Percentiles rank a stretch among this genome's conserved stretches.
phyloP scores from a whole-genome alignment of 1,284 basidiomycete species.

The Limonomyces culmigenus region DNA sequence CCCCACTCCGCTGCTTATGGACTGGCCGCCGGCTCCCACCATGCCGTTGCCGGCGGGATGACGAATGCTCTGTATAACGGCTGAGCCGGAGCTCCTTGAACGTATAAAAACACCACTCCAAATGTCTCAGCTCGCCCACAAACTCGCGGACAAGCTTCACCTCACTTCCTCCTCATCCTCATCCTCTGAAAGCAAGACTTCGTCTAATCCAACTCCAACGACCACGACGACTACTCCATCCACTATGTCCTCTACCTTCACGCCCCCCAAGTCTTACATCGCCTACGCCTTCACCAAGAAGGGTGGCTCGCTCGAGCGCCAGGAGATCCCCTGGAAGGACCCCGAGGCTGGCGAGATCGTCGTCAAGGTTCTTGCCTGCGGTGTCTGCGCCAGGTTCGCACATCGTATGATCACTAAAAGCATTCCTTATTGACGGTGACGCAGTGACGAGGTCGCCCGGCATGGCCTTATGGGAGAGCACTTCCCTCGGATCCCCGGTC shows the following conservation, averaged over 20 bases:
- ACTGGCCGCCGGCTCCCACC: no score
- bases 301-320: slow-evolving; percentile 8
- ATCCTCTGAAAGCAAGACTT: slow-evolving; percentile 1
- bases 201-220: slow-evolving; percentile 12
- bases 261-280: slow-evolving; percentile 9
- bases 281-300: slow-evolving; percentile 12
- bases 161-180: background rate
- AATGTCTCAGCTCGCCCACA: no score
- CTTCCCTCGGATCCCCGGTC: slow-evolving; percentile 4
- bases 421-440: background rate
- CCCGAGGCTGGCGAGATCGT: slow-evolving; percentile 11
- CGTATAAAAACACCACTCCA: no score
- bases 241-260: background rate
- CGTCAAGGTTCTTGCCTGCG: slow-evolving; percentile 13
- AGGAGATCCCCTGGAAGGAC: slow-evolving; percentile 11
- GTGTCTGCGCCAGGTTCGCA: slow-evolving; percentile 3
- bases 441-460: slow-evolving; percentile 10
- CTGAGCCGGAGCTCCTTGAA: no score
- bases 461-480: slow-evolving; percentile 7
- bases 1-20: no score
- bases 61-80: no score
- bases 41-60: no score
- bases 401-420: background rate
- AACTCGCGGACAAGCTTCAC: slow-evolving; percentile 2
- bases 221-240: slow-evolving; percentile 49